phyloP scores from a whole-genome alignment of 2,329 filamentous ascomycete genomes.

The Penicillium italicum region DNA sequence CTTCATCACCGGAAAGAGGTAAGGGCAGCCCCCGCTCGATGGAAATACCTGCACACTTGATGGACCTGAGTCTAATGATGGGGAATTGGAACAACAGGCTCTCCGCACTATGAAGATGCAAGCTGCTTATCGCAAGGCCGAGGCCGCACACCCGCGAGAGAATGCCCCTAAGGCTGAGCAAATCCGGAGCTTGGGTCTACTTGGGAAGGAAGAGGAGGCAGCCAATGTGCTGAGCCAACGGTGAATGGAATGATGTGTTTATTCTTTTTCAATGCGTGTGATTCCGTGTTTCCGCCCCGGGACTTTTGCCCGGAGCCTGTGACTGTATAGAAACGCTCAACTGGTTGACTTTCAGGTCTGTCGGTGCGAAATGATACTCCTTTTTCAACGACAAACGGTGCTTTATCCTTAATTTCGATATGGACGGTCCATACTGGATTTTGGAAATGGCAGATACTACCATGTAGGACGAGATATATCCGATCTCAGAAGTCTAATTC shows the following conservation, averaged over 20 bases:
- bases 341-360: slow-evolving; percentile 17
- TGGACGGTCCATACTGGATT: neutral
- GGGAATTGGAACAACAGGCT: slow-evolving; percentile 51
- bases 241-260: slow-evolving; percentile 23
- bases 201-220: slow-evolving; percentile 79
- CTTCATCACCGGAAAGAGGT: slow-evolving; percentile 99
- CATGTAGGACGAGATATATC: neutral
- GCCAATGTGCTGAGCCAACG: slow-evolving; percentile 51
- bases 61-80: slow-evolving; percentile 6
- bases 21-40: slow-evolving; percentile 26
- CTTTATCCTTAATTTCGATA: neutral
- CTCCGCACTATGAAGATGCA: slow-evolving; percentile 76
- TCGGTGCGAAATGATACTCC: slow-evolving; percentile 28
- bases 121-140: slow-evolving; percentile 76
- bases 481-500: neutral
- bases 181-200: slow-evolving; percentile 79
- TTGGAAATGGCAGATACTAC: neutral
- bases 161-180: slow-evolving; percentile 77
- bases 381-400: slow-evolving; percentile 17
- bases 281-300: slow-evolving; percentile 27
- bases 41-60: neutral
- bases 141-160: slow-evolving; percentile 71
- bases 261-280: slow-evolving; percentile 26
- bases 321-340: slow-evolving; percentile 37
- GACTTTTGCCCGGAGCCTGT: slow-evolving; percentile 22